Conservation (phyloP, 2,329 filamentous ascomycete genomes). For the Paracamarosporium sp. region DNA sequence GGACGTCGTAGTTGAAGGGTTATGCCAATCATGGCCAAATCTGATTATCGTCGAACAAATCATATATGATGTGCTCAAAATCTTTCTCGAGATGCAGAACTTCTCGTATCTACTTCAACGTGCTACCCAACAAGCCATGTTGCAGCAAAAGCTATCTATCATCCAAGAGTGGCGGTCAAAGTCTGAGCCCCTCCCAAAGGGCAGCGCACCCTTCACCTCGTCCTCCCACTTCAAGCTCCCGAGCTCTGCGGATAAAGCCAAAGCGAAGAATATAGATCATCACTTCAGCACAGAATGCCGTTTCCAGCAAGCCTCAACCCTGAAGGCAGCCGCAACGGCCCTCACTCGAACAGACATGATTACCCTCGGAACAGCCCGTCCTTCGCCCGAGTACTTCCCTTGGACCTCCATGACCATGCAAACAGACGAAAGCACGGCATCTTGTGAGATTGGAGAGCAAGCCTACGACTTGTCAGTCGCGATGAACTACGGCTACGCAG, state of each 20-base stretch:
- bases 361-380: slow-evolving; percentile 7
- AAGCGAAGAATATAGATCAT: background rate
- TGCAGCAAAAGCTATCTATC: background rate
- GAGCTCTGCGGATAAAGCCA: background rate
- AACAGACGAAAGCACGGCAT: no score
- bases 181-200: background rate
- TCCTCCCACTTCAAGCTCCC: background rate
- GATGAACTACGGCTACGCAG: slow-evolving; percentile 26
- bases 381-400: slow-evolving; percentile 1
- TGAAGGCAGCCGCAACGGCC: background rate
- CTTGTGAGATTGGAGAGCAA: background rate
- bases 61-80: no score
- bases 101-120: no score
- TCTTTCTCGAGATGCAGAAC: no score
- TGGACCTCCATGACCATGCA: background rate
- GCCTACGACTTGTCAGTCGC: slow-evolving; percentile 1
- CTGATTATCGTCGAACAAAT: no score
- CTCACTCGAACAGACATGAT: background rate
- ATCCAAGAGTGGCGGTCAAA: background rate
- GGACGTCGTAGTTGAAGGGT: no score
- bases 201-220: background rate
- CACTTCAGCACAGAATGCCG: background rate
- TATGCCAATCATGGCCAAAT: no score
- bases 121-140: no score
- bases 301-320: background rate